Evolutionary conservation across 164 flowering plant species (phyloP), one percentile per base, ranked within the genome.

Genomic region (Stephania japonica): DNA sequence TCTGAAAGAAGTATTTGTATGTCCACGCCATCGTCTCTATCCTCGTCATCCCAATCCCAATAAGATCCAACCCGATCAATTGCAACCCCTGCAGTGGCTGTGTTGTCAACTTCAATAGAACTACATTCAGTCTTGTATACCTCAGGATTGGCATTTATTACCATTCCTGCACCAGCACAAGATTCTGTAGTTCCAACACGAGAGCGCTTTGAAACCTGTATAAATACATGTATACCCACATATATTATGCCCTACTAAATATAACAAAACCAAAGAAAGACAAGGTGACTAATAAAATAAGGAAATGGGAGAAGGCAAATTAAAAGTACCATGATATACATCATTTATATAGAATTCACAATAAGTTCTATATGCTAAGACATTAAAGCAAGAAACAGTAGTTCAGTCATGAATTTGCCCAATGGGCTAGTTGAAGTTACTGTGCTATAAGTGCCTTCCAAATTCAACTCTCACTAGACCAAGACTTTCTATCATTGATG

Each of bases 31-130:
- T 73, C 71, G 24, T 87, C 93, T 76, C 85, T 84, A 42, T 90
- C 92, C 68, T 88, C 94, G 77, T 86, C 91, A 77, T 88, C 96
- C 96, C 93, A 91, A 76, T 88, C 97, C 96, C 90, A 94, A 32
- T 75, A 83, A 76, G 87, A 81, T 56, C 83, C 90, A 73, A 82
- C 69, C 43, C 74, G 87, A 63, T 92, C 93, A 84, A 80, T 89
- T 75, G 79, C 84, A 74, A 75, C 80, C 63, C 86, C 91, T n/a
- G 83, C 82, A 53, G 85, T 77, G 49, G 79, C 83, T 61, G 89
- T 81, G 82, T 73, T 85, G 76, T 82, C 83, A 72, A 82, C 84
- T 83, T 85, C 92, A 70, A 81, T 14, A 8, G 88, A 81, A 67
- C 80, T 84, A 67, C 82, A 83, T 70, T 83, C 88, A 76, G 90